phyloP scores from a whole-genome alignment of 1,139 yeast genomes.

The Insectozyma bohioensis region DNA sequence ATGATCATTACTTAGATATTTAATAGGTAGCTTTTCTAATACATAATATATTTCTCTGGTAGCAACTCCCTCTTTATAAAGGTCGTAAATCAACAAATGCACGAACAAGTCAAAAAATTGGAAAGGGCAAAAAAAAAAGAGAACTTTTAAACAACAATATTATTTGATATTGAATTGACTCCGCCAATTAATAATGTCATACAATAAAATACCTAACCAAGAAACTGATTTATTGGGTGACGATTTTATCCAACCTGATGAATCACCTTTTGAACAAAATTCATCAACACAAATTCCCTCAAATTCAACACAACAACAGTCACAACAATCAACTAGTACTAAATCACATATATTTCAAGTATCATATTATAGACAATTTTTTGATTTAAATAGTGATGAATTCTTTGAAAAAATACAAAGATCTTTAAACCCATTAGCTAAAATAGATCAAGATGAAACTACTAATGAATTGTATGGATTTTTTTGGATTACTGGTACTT shows the following conservation, averaged over 20 bases:
- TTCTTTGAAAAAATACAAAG: constrained; percentile 47
- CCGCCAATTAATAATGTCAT: constrained; percentile 2
- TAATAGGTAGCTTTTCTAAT: no score
- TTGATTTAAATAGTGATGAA: constrained; percentile 63
- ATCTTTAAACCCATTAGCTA: constrained; percentile 45
- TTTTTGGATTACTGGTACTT: constrained; percentile 81
- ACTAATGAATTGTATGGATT: constrained; percentile 76
- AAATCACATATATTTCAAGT: constrained; percentile 53
- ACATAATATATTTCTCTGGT: no score
- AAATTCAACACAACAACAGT: constrained; percentile 14
- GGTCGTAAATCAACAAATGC: neutral
- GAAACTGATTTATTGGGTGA: constrained; percentile 14
- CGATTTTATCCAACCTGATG: constrained; percentile 22
- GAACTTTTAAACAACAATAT: constrained; percentile 1
- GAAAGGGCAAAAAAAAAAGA: neutral
- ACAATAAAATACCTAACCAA: constrained; percentile 4
- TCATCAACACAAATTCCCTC: constrained; percentile 4
- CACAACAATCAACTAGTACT: constrained; percentile 15
- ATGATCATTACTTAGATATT: no score
- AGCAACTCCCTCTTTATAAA: no score
- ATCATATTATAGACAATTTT: constrained; percentile 56
- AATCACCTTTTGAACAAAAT: constrained; percentile 3
- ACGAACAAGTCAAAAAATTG: neutral
- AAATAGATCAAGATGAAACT: constrained; percentile 27
- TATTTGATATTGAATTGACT: neutral